Evolutionary conservation across 2,329 filamentous ascomycete genomes (phyloP), one percentile per base, ranked within the genome.

Genomic region (Trichoderma atroviride): DNA sequence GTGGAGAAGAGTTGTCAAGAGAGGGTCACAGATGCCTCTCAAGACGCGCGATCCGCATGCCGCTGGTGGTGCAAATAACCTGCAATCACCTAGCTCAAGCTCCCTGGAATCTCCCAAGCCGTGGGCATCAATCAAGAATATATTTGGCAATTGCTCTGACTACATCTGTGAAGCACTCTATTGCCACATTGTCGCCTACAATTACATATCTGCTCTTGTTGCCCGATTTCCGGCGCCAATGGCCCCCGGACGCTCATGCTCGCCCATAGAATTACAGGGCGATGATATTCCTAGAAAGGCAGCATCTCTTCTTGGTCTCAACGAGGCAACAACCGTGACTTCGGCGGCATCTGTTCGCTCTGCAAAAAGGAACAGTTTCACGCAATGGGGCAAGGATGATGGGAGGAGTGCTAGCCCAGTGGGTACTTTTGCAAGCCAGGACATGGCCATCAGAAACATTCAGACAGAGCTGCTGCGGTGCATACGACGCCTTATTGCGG

Each of bases 101-200:
- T 71, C 69, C 5, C 24, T 70, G 7, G 74, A 74, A 14, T 50
- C 74, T 3, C 73, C 76, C 56, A 77, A 77, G 22, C 79, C 81
- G 1, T 86, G 84, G 84, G 73, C 74, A 4, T 74, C 82, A 0
- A 79, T 89, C 69, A 81, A 83, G 70, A 83, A 82, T 66, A 82
- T 89, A 62, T 88, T 89, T 74, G 82, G 84, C 0, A 73, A 77
- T 3, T 86, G 83, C 27, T 83, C 84, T 2, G 84, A 87, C 71
- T 84, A 85, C 72, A 82, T 88, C 6, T 88, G 86, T 73, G 86
- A 89, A 63, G 85, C 86, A 0, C 76, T 89, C 6, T 89, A 88
- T 73, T 87, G 87, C 0, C 86, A 89, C 73, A 79, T 89, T 10
- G 77, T 89, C 4, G 86, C 85, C 0, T 88, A 86, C 76, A 89